Percentiles rank a stretch among this genome's conserved stretches.
These are phyloP conservation scores for Triticum timopheevii DNA, from an alignment of 176 grass and related monocot genomes.

Conservation along the genomic window DNA sequence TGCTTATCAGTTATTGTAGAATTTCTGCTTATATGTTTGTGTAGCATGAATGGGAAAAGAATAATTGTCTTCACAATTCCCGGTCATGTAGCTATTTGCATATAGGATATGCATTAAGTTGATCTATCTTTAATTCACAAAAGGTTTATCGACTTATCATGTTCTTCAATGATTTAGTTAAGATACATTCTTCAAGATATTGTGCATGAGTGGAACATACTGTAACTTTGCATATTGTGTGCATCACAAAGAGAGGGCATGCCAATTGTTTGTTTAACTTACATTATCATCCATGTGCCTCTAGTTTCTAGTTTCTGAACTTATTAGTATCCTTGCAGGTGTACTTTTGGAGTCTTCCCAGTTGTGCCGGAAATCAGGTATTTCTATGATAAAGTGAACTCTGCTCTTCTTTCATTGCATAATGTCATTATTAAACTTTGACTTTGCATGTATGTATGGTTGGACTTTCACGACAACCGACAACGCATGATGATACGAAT, in stretches of 20 bases:
- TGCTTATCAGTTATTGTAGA: not conserved
- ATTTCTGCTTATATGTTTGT: not conserved
- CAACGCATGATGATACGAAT: not conserved
- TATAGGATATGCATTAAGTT: not conserved
- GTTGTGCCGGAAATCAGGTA: slow-evolving; percentile 99
- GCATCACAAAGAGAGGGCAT: not conserved
- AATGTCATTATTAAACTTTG: not conserved
- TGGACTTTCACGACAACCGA: not conserved
- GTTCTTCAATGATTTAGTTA: not conserved
- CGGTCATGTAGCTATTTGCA: not conserved
- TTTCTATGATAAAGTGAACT: not conserved
- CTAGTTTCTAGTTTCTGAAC: not conserved
- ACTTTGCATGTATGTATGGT: not conserved
- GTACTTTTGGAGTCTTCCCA: slow-evolving; percentile 99
- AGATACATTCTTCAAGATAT: not conserved
- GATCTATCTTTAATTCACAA: not conserved
- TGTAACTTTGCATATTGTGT: not conserved
- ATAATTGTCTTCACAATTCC: not conserved
- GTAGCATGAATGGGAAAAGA: not conserved
- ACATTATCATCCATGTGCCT: not conserved
- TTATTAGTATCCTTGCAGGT: slow-evolving; percentile 57
- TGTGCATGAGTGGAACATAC: not conserved
- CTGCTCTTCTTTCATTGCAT: not conserved
- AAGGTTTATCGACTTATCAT: not conserved
- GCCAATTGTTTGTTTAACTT: not conserved